Evolutionary conservation across 176 grass and related monocot species (phyloP).

Genomic region (Avena sativa): DNA sequence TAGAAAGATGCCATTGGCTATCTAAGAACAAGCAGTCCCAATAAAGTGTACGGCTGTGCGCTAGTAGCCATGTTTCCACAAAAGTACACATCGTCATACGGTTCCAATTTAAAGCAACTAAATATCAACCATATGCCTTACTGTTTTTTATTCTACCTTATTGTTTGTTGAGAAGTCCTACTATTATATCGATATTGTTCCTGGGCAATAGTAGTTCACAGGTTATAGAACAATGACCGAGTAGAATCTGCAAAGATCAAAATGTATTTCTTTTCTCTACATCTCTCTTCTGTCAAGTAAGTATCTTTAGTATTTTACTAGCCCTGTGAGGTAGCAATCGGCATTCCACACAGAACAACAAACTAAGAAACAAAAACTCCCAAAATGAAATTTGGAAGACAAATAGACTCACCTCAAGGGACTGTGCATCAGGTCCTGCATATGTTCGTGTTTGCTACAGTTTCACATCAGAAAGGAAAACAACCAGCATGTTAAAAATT

Average conservation of each 20-base stretch:
- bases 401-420: constrained; percentile 52
- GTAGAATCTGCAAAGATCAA: constrained; percentile 1
- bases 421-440: constrained; percentile 42
- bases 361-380: constrained; percentile 18
- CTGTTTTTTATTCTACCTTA: background rate
- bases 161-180: background rate
- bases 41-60: too few relatives aligned
- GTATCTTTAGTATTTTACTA: background rate
- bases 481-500: constrained; percentile 19
- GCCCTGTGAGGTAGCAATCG: background rate
- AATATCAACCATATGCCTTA: background rate
- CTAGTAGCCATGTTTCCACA: too few relatives aligned
- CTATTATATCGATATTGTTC: background rate
- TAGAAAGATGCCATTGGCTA: too few relatives aligned
- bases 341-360: constrained; percentile 17
- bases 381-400: background rate
- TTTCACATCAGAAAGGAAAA: constrained; percentile 31
- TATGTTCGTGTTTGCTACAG: constrained; percentile 56
- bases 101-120: constrained; percentile 25
- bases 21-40: too few relatives aligned
- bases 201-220: background rate
- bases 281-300: background rate
- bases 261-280: background rate
- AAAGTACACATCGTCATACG: background rate
- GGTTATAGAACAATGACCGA: background rate